Evolutionary conservation across 331 rosid species (phyloP), one percentile per base, ranked within the genome.

Genomic region (Quercus phellos): DNA sequence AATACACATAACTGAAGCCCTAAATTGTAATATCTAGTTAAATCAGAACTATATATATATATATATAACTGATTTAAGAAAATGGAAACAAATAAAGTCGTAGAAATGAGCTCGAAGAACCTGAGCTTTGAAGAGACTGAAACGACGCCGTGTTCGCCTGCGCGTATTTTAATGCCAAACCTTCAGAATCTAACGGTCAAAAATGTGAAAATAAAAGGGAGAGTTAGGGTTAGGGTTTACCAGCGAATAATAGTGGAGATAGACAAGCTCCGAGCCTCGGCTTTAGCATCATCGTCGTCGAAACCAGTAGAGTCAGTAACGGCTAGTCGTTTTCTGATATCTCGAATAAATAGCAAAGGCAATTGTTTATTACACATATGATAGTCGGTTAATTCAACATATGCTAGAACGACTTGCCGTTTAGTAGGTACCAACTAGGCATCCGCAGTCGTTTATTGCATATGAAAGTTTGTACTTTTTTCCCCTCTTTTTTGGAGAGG

Each of bases 71-170:
- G 24, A 21, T 56, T 3, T 13, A 56, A 13, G 24, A 56, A 35
- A 12, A 22, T 5, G 56, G 5, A n/a, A 55, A 77, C 30, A 0
- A 64, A 66, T n/a, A 69, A 12, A 69, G 7, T 13, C 6, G 8
- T 12, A 4, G 26, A 21, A 22, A n/a, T 21, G 55, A 68, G 51
- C 30, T 38, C 27, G 11, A 50, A 50, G 4, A 10, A 78, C 77
- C 82, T 11, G 5, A 61, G 77, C 54, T 21, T 78, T 61, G 66
- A 16, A 19, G 55, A 17, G 27, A 16, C 13, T 16, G 82, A 51
- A 32, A 60, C 18, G 77, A 78, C 34, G 77, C 72, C 64, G 27
- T 71, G 46, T 60, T 78, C 63, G 3, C 66, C 82, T 78, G 77
- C 34, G 30, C 17, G 12, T 21, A 22, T 22, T 22, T 4, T 10